Evolutionary conservation across 257 asterid species (phyloP).

Genomic region (Fraxinus anomala): DNA sequence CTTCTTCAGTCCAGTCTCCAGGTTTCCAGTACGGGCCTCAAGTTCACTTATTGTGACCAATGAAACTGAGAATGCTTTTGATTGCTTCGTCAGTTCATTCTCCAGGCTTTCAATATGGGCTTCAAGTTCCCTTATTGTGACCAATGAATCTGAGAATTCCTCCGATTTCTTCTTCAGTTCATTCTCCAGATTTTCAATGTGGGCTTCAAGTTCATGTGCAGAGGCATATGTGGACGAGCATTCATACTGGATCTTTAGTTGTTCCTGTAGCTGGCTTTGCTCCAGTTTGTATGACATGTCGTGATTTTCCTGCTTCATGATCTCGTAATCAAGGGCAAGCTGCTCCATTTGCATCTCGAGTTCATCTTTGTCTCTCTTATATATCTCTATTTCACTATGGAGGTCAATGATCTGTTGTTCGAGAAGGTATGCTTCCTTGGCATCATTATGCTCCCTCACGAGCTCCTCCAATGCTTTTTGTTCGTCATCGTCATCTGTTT

Average conservation of each 20-base stretch:
- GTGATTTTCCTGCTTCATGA: slow-evolving; percentile 90
- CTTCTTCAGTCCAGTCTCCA: slow-evolving; percentile 51
- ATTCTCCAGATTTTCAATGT: slow-evolving; percentile 66
- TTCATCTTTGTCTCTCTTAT: slow-evolving; percentile 74
- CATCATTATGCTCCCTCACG: slow-evolving; percentile 72
- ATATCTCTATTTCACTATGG: slow-evolving; percentile 68
- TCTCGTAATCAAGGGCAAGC: slow-evolving; percentile 94
- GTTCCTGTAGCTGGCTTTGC: slow-evolving; percentile 86
- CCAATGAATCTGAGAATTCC: slow-evolving; percentile 33
- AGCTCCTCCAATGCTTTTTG: slow-evolving; percentile 79
- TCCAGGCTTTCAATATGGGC: slow-evolving; percentile 47
- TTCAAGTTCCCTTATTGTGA: slow-evolving; percentile 41
- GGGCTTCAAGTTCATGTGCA: slow-evolving; percentile 63
- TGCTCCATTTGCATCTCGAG: slow-evolving; percentile 95
- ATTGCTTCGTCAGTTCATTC: slow-evolving; percentile 39
- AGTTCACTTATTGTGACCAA: slow-evolving; percentile 35
- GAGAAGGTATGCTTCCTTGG: slow-evolving; percentile 62
- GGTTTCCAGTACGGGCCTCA: slow-evolving; percentile 43
- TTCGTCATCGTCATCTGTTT: slow-evolving; percentile 57
- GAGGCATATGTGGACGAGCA: slow-evolving; percentile 62
- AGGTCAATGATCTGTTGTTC: slow-evolving; percentile 82
- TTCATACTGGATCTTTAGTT: slow-evolving; percentile 83
- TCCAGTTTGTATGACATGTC: slow-evolving; percentile 74
- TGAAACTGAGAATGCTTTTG: slow-evolving; percentile 32
- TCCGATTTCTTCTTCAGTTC: slow-evolving; percentile 41